Percentiles rank a stretch among this genome's conserved stretches.
These are phyloP conservation scores for Diaporthe citriasiana DNA, from an alignment of 2,329 filamentous ascomycete species.

Conservation along the genomic window DNA sequence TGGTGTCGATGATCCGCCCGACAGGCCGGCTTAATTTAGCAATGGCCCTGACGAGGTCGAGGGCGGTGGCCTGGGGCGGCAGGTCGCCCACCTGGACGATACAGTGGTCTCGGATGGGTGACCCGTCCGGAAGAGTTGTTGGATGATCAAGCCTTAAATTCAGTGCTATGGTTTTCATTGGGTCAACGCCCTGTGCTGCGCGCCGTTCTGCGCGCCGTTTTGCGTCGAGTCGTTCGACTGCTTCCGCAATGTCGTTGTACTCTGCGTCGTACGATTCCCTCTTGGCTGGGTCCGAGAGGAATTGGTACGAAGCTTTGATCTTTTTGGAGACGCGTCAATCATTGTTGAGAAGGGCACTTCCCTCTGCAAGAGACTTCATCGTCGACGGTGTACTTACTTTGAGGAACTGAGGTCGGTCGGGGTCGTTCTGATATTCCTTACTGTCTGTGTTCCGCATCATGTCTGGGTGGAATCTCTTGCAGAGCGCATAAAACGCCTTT, in stretches of 20 bases:
- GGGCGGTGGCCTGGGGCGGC: neutral
- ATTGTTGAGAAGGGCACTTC: neutral
- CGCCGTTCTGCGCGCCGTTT: neutral
- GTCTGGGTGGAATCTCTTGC: neutral
- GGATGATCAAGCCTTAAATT: neutral
- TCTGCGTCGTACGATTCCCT: neutral
- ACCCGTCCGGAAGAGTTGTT: neutral
- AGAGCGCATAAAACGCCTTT: neutral
- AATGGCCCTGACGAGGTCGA: neutral
- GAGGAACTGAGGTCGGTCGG: neutral
- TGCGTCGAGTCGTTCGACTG: neutral
- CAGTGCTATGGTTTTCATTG: neutral
- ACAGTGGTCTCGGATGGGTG: neutral
- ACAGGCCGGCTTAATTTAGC: neutral
- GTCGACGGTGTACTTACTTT: neutral
- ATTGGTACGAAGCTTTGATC: neutral
- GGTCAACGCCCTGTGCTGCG: neutral
- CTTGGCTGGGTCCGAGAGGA: neutral
- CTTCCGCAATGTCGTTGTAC: neutral
- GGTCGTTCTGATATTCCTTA: neutral
- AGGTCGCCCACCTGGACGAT: fast-evolving
- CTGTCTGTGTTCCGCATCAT: neutral
- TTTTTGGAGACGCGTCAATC: neutral
- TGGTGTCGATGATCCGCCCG: neutral
- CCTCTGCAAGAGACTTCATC: neutral